Conservation (phyloP, 2,329 filamentous ascomycete genomes). For the Sordariomycetes sp. region DNA sequence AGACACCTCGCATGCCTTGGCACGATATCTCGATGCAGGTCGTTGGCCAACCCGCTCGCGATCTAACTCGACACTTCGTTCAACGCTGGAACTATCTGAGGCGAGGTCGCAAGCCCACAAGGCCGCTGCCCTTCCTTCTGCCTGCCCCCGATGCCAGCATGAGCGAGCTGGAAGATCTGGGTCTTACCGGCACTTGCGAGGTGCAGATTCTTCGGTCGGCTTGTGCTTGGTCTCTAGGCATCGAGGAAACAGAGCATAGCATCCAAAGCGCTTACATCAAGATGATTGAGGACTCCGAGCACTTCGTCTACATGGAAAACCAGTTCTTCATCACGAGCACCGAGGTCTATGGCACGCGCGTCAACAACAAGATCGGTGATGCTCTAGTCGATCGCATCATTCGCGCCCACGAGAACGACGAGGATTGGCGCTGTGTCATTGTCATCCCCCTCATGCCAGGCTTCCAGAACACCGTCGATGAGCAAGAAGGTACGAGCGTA, state of each 20-base stretch:
- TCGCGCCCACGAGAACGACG: conserved; percentile 70
- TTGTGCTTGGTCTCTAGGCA: conserved; percentile 84
- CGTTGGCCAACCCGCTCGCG: conserved; percentile 87
- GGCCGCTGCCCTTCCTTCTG: conserved; percentile 86
- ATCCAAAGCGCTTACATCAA: conserved; percentile 95
- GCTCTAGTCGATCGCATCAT: conserved; percentile 88
- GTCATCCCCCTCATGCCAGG: conserved; percentile 96
- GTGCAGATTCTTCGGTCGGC: conserved; percentile 92
- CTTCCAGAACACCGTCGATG: conserved; percentile 93
- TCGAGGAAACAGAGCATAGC: conserved; percentile 80
- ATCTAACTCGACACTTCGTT: conserved; percentile 91
- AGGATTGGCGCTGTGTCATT: conserved; percentile 85
- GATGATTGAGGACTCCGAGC: conserved; percentile 88
- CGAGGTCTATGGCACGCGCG: conserved; percentile 76
- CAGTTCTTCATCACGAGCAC: conserved; percentile 97
- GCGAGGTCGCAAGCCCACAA: conserved; percentile 82
- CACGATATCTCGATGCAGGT: conserved; percentile 98
- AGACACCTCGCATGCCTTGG: conserved; percentile 93
- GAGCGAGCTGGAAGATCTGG: conserved; percentile 77
- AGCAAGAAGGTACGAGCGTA: conserved; percentile 88
- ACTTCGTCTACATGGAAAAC: conserved; percentile 98
- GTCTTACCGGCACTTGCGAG: conserved; percentile 88
- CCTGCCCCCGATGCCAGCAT: conserved; percentile 87
- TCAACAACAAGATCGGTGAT: conserved; percentile 90
- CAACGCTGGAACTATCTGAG: conserved; percentile 97